Evolutionary conservation across 345 rosid species (phyloP).

Genomic region (Salix caprea): DNA sequence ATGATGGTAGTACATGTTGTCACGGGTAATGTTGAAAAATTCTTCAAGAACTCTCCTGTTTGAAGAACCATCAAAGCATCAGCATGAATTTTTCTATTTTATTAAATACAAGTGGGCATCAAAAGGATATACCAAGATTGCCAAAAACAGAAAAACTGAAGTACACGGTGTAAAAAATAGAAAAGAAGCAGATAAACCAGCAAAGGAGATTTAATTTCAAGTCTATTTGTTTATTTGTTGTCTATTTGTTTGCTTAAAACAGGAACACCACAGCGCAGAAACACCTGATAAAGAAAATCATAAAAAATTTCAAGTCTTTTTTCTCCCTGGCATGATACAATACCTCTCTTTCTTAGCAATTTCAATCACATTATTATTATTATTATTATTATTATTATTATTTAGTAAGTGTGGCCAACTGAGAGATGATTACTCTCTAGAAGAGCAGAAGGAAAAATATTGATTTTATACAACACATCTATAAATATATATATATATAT

Average conservation of each 20-base stretch:
- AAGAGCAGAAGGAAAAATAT: not conserved
- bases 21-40: slow-evolving; percentile 51
- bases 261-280: not conserved
- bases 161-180: not conserved
- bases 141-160: not conserved
- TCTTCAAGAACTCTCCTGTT: slow-evolving; percentile 66
- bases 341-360: not conserved
- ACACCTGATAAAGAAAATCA: not conserved
- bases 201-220: not conserved
- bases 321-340: not conserved
- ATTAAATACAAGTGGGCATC: not conserved
- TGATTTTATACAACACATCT: not conserved
- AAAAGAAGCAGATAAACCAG: not conserved
- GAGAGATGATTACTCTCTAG: not conserved
- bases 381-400: not conserved
- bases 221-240: not conserved
- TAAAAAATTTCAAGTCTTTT: not conserved
- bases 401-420: not conserved
- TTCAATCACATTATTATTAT: not conserved
- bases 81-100: not conserved
- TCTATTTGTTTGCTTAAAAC: not conserved
- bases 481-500: not conserved
- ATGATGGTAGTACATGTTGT: slow-evolving; percentile 76
- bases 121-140: not conserved
- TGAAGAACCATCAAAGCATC: slow-evolving; percentile 6